Base-by-base conservation (phyloP, 176 grass and related monocot genomes). In the Avena eriantha region DNA sequence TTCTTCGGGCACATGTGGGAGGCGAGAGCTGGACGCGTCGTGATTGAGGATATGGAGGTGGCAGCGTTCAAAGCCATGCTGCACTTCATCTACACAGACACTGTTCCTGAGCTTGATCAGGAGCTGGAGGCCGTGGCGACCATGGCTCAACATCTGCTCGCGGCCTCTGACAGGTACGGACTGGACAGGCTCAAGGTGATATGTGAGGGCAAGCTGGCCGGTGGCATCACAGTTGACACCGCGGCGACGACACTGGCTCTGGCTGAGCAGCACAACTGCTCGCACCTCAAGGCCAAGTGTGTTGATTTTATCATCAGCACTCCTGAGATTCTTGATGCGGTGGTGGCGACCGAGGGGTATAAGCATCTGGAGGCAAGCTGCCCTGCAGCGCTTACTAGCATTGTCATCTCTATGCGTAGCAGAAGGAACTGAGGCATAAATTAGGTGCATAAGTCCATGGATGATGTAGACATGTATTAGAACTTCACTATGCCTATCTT, bases 1-100 rank as follows among this genome's bases (percentile, higher is more conserved):
- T 89, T 92, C 81, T 86, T 81, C 1, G 64, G 90, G 5, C 7
- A 57, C 56, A 78, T 89, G 79, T 59, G 54, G 83, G 87, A 87
- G 80, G 50, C 3, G 11, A 11, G 3, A 10, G 41, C 14, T 0
- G 19, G 58, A 49, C 18, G 3, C 13, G 76, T 86, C 0, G 53
- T 80, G 59, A 22, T 92, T 18, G 23, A 26, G 21, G 83, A 54
- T 33, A 86, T 92, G 64, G 83, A 89, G 6, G 72, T 64, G 0
- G 23, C 54, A 1, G 69, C 71, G 3, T 82, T 76, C 69, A 82
- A 54, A 29, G 78, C 57, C n/a, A 87, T 87, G 85, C 78, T 87
- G 33, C 79, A 82, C 43, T 87, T 87, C 57, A 82, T 82, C 16
- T 87, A 82, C 69, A 87, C 69, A 0, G 69, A 64, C 24, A 56